A percentile compares a stretch with the other conserved stretches of the same genome.
Evolutionary conservation across 176 grass and related monocot genomes (phyloP).

Genomic region (Ampelocalamus luodianensis): DNA sequence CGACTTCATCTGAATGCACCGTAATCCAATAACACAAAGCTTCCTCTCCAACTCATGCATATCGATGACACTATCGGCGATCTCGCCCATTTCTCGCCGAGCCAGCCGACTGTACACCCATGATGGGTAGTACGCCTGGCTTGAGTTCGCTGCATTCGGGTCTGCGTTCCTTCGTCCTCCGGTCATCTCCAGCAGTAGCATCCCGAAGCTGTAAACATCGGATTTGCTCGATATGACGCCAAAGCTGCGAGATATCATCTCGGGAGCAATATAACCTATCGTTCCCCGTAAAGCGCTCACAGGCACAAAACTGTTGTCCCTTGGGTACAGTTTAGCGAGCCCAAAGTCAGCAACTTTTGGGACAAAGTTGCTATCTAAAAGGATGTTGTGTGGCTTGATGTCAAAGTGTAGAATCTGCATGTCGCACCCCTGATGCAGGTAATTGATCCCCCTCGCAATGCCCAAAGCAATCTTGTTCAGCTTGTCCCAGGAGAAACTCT

Average conservation of each 20-base stretch:
- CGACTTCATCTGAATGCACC: constrained; percentile 55
- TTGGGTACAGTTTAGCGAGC: constrained; percentile 48
- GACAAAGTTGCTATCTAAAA: constrained; percentile 47
- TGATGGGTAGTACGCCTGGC: constrained; percentile 47
- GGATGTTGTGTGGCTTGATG: constrained; percentile 64
- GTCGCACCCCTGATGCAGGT: not conserved
- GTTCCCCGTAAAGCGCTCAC: constrained; percentile 47
- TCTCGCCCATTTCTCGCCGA: not conserved
- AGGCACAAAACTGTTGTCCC: constrained; percentile 28
- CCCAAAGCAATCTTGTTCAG: constrained; percentile 31
- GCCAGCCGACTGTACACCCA: constrained; percentile 43
- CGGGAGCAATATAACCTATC: constrained; percentile 60
- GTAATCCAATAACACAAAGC: constrained; percentile 42
- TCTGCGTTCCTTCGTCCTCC: constrained; percentile 41
- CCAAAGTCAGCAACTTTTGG: constrained; percentile 70
- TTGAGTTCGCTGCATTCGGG: not conserved
- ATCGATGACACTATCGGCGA: not conserved
- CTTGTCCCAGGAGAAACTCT: constrained; percentile 23
- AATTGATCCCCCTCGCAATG: constrained; percentile 21
- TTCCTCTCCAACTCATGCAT: constrained; percentile 52
- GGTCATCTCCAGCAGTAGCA: constrained; percentile 60
- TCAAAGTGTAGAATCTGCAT: constrained; percentile 65
- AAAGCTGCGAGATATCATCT: constrained; percentile 56
- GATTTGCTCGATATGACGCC: constrained; percentile 52
- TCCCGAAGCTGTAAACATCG: constrained; percentile 62